Evolutionary conservation across 352 stramenopile genomes (phyloP).

Genomic region (Phytophthora boehmeriae): DNA sequence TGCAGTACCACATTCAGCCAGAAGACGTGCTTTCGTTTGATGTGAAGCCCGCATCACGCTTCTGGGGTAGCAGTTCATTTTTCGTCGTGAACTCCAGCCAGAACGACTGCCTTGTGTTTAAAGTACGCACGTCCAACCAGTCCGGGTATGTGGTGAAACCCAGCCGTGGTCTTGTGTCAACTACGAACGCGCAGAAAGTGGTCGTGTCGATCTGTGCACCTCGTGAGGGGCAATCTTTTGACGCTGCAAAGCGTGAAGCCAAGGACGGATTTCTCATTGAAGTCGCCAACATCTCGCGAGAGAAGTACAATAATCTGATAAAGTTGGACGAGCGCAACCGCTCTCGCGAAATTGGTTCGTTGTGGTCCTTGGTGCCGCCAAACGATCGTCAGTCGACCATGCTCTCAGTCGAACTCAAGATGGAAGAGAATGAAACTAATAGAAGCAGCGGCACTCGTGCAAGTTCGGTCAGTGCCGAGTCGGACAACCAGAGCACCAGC

Average conservation of each 20-base stretch:
- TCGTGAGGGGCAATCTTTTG: constrained; percentile 35
- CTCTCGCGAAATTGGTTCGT: constrained; percentile 35
- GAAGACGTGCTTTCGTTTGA: constrained; percentile 49
- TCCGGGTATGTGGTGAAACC: constrained; percentile 78
- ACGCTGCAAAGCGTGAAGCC: constrained; percentile 51
- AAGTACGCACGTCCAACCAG: constrained; percentile 84
- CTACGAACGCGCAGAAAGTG: constrained; percentile 64
- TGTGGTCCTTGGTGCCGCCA: constrained; percentile 51
- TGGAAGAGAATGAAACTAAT: constrained; percentile 18
- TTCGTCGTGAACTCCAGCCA: constrained; percentile 70
- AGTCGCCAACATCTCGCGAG: constrained; percentile 51
- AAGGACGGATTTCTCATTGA: constrained; percentile 81
- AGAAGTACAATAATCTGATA: constrained; percentile 46
- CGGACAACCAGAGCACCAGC: constrained; percentile 9
- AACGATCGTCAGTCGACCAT: constrained; percentile 40
- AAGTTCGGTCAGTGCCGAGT: constrained; percentile 15
- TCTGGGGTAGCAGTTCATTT: constrained; percentile 48
- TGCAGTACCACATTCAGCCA: constrained; percentile 55
- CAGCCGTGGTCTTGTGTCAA: constrained; percentile 60
- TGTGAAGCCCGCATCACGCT: constrained; percentile 36
- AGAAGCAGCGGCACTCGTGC: constrained; percentile 15
- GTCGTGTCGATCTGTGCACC: constrained; percentile 60
- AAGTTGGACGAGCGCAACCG: constrained; percentile 43
- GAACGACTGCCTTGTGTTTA: constrained; percentile 63
- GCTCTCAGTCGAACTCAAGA: constrained; percentile 42